These are phyloP conservation scores for Hydnomerulius pinastri DNA, from an alignment of 768 basidiomycete species.

Conservation along the genomic window DNA sequence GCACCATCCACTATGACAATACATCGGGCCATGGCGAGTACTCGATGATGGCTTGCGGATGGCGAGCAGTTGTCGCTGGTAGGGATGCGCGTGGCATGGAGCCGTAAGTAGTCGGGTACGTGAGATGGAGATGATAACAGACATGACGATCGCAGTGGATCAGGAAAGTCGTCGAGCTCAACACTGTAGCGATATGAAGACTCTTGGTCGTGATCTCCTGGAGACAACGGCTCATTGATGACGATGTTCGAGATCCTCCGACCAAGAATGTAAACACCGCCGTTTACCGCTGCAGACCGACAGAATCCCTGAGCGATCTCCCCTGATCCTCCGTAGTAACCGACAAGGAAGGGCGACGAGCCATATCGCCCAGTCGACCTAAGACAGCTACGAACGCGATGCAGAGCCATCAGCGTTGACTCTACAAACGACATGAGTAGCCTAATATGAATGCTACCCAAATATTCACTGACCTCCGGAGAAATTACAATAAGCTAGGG, in stretches of 20 bases:
- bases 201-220: constrained; percentile 9
- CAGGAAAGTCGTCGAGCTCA: constrained; percentile 60
- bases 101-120: constrained; percentile 31
- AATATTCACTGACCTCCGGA: constrained; percentile 48
- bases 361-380: constrained; percentile 86
- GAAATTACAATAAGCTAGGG: constrained; percentile 70
- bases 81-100: constrained; percentile 19
- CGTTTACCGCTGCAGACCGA: constrained; percentile 82
- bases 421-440: constrained; percentile 46
- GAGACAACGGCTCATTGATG: constrained; percentile 26
- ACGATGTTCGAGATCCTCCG: constrained; percentile 38
- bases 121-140: constrained; percentile 52
- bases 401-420: constrained; percentile 60
- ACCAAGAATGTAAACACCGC: constrained; percentile 73
- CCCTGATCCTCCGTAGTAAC: constrained; percentile 91
- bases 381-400: constrained; percentile 73
- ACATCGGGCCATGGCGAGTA: constrained; percentile 42
- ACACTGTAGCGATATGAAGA: constrained; percentile 40
- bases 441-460: background rate
- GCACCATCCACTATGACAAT: constrained; percentile 50
- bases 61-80: background rate
- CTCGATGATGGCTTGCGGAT: constrained; percentile 2
- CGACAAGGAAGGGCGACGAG: constrained; percentile 85
- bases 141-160: constrained; percentile 53
- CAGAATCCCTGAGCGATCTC: constrained; percentile 92